phyloP scores from a whole-genome alignment of 2,329 filamentous ascomycete species.

The Nectriaceae sp. region DNA sequence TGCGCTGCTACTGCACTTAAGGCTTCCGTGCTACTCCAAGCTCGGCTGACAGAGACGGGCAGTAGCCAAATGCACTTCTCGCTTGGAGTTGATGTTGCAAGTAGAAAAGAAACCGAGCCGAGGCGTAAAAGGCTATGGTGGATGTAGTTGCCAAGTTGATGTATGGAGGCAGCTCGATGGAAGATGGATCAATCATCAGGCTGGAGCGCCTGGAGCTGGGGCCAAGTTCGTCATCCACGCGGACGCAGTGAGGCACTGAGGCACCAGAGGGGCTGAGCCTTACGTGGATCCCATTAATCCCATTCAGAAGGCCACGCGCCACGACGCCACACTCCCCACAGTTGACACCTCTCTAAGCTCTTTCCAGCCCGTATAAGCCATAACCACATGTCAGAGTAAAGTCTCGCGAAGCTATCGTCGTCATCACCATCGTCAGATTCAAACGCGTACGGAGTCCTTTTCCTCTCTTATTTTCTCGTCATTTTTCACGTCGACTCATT shows the following conservation, averaged over 20 bases:
- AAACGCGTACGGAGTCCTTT: background rate
- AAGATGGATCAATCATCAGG: background rate
- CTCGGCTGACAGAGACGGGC: background rate
- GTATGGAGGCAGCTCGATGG: background rate
- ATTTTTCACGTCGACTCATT: background rate
- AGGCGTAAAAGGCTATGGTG: background rate
- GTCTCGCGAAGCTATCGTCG: background rate
- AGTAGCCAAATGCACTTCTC: background rate
- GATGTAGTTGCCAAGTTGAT: background rate
- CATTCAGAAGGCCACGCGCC: background rate
- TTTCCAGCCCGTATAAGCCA: background rate
- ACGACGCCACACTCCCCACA: background rate
- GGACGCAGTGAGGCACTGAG: background rate
- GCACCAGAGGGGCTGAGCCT: constrained; percentile 20
- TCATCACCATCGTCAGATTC: no score
- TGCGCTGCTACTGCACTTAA: background rate
- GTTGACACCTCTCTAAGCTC: background rate
- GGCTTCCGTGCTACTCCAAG: background rate
- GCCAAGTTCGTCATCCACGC: constrained; percentile 22
- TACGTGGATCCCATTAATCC: background rate
- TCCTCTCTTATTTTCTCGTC: background rate
- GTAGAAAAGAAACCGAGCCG: background rate
- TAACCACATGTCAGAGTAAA: background rate
- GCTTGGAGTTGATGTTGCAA: background rate
- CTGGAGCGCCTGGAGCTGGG: background rate